Percentiles rank a stretch among this genome's conserved stretches.
phyloP scores from a whole-genome alignment of 2,329 filamentous ascomycete species.

The Penicillium sp. region DNA sequence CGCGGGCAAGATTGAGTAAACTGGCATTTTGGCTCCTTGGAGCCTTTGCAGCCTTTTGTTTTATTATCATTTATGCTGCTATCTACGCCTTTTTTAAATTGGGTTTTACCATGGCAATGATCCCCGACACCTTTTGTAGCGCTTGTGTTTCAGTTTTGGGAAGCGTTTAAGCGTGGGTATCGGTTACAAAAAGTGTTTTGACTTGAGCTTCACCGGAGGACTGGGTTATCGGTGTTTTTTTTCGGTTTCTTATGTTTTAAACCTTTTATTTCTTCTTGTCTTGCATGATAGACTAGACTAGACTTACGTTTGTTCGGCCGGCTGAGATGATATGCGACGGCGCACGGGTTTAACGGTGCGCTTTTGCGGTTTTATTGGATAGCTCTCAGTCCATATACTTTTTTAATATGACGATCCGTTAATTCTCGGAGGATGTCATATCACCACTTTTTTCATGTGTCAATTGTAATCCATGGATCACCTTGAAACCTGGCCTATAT shows the following conservation, averaged over 20 bases:
- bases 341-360: not conserved
- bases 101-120: constrained; percentile 1
- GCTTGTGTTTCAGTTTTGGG: constrained; percentile 11
- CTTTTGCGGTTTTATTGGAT: not conserved
- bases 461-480: not conserved
- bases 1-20: constrained; percentile 2
- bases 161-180: constrained; percentile 22
- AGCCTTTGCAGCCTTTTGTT: not conserved
- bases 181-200: constrained; percentile 18
- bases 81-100: not conserved
- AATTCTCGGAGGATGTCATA: not conserved
- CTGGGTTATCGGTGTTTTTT: constrained; percentile 6
- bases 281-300: not conserved
- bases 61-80: not conserved
- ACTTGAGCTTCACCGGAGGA: not conserved
- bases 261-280: not conserved
- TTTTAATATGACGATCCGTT: not conserved
- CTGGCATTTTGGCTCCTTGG: not conserved
- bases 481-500: not conserved
- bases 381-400: not conserved
- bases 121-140: constrained; percentile 9
- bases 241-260: constrained; percentile 1
- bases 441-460: not conserved
- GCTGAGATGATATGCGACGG: constrained; percentile 1
- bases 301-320: not conserved